Conservation (phyloP, 768 basidiomycete species). For the Podaxis sp. region DNA sequence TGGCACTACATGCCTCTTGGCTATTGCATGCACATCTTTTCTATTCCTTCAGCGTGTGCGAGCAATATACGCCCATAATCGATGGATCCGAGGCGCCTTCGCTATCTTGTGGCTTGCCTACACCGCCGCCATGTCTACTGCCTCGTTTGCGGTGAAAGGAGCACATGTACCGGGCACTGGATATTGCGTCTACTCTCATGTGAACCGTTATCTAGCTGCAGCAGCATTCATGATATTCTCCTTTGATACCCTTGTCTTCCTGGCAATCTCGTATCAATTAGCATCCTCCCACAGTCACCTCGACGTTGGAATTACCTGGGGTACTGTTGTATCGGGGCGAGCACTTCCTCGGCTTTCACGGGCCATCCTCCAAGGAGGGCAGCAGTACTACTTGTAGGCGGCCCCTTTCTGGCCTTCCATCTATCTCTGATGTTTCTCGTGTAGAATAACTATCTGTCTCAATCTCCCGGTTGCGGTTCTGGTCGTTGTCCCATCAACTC, state of each 20-base stretch:
- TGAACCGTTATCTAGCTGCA: constrained; percentile 25
- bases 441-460: not conserved
- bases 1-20: not conserved
- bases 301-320: constrained; percentile 16
- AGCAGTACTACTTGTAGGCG: constrained; percentile 35
- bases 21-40: not conserved
- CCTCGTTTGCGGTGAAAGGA: constrained; percentile 23
- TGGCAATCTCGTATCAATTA: constrained; percentile 32
- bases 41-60: not conserved
- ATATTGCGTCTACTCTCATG: constrained; percentile 28
- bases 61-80: not conserved
- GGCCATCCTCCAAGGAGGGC: constrained; percentile 30
- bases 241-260: constrained; percentile 34
- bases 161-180: constrained; percentile 28
- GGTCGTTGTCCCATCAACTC: not conserved
- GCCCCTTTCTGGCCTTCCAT: not conserved
- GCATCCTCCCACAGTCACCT: constrained; percentile 18
- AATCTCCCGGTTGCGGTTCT: not conserved
- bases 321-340: constrained; percentile 22
- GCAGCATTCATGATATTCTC: constrained; percentile 24
- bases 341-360: constrained; percentile 25
- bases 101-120: not conserved
- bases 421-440: not conserved
- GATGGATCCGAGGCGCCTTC: not conserved
- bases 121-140: constrained; percentile 25